These are phyloP conservation scores for Calocybe gambosa DNA, from an alignment of 1,284 basidiomycete species.

Conservation along the genomic window DNA sequence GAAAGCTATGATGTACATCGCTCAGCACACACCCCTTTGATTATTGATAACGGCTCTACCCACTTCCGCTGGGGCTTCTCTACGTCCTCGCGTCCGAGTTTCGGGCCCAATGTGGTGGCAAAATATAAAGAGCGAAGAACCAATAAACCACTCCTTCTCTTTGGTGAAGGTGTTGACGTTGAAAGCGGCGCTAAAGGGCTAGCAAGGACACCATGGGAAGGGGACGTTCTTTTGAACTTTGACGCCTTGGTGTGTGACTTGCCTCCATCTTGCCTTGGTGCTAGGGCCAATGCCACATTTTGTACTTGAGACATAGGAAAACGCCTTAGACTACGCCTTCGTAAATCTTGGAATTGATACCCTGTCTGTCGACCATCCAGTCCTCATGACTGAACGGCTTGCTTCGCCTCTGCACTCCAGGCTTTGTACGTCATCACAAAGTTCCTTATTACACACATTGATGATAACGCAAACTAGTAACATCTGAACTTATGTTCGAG, in stretches of 20 bases:
- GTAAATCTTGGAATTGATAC: slow-evolving; percentile 81
- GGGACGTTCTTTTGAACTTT: slow-evolving; percentile 83
- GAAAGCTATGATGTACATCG: slow-evolving; percentile 40
- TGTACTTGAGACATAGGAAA: slow-evolving; percentile 65
- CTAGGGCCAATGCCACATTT: slow-evolving; percentile 15
- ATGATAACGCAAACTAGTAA: slow-evolving; percentile 48
- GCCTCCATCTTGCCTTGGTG: neutral
- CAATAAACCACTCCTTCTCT: slow-evolving; percentile 75
- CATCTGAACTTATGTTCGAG: slow-evolving; percentile 96
- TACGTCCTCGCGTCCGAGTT: slow-evolving; percentile 43
- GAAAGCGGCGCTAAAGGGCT: slow-evolving; percentile 80
- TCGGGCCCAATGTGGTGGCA: slow-evolving; percentile 68
- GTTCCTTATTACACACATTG: neutral
- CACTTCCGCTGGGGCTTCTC: slow-evolving; percentile 88
- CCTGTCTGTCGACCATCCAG: slow-evolving; percentile 77
- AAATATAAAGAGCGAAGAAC: slow-evolving; percentile 86
- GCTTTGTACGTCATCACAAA: slow-evolving; percentile 49
- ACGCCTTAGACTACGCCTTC: slow-evolving; percentile 90
- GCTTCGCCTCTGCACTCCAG: slow-evolving; percentile 89
- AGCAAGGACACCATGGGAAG: slow-evolving; percentile 81
- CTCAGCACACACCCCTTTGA: slow-evolving; percentile 53
- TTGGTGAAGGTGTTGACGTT: slow-evolving; percentile 79
- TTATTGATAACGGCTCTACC: slow-evolving; percentile 93
- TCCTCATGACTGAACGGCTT: slow-evolving; percentile 92
- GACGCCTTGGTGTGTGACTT: slow-evolving; percentile 77